Base-by-base conservation (phyloP, 2,329 filamentous ascomycete genomes). In the Tolypocladium guangdongense region DNA sequence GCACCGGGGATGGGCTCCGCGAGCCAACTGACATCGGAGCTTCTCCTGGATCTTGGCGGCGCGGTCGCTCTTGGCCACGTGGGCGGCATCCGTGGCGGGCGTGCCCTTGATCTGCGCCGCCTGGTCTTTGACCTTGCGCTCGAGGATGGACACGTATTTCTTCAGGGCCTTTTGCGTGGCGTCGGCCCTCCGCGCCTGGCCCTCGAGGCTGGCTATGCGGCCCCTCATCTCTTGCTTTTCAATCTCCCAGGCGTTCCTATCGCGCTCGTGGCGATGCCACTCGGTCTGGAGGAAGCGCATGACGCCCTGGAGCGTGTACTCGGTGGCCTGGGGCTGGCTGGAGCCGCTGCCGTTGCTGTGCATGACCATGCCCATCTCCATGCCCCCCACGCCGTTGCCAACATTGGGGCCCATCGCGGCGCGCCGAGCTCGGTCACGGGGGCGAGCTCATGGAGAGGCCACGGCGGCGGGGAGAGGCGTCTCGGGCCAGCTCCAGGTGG, bases 201-300 rank as follows among this genome's bases (percentile, higher is more conserved):
- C 93, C 72, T 99, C 93, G 59, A 97, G 82, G 64, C 88, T 87
- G 51, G 92, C 92, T 73, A 99, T 96, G 65, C 95, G 86, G 61
- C 89, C 90, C 76, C 95, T 96, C 93, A 99, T 97, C 74, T 99
- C 93, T 64, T 95, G 93, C 66, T 90, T 86, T 72, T 99, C 93
- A 68, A 99, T 99, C 71, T 99, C 93, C 93, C 93, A 99, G 38
- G 90, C 86, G 73, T 99, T 99, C 63, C 93, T 84, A 67, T 96
- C 93, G 72, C 93, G 88, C 73, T 99, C 93, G 71, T 99, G 92
- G 61, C 90, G 87, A 72, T 99, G 93, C 93, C 93, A 99, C 81
- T 99, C 92, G 49, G 93, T 93, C 74, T 99, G 93, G 39, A 99
- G 83, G 70, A 99, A 99, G 71, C 93, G 91, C 93, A 99, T 99